Conservation (phyloP, 371 early-diverging fungal species). For the Mucor circinelloides region DNA sequence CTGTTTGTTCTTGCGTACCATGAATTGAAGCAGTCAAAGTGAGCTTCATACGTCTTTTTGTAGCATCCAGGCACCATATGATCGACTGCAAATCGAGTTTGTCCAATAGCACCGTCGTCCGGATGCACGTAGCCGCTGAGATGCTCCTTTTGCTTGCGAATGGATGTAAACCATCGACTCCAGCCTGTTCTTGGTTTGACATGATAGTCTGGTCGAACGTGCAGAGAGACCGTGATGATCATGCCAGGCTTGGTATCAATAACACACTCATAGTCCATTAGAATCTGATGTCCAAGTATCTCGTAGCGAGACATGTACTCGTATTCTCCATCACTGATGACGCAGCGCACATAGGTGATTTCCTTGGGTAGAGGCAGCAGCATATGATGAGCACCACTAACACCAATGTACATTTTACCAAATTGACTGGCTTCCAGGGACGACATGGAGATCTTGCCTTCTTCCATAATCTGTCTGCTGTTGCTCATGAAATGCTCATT, state of each 20-base stretch:
- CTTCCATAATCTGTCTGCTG: not conserved
- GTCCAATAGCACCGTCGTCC: constrained; percentile 51
- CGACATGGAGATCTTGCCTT: constrained; percentile 9
- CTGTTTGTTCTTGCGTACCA: constrained; percentile 36
- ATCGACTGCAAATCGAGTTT: constrained; percentile 43
- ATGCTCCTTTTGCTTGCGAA: constrained; percentile 39
- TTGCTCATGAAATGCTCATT: not conserved
- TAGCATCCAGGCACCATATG: constrained; percentile 50
- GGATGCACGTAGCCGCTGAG: constrained; percentile 44
- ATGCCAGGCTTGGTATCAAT: constrained; percentile 43
- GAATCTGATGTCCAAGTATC: constrained; percentile 32
- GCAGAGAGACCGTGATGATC: constrained; percentile 48
- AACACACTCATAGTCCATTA: constrained; percentile 49
- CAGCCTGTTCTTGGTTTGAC: constrained; percentile 41
- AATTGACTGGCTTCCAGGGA: constrained; percentile 8
- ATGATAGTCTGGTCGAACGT: constrained; percentile 50
- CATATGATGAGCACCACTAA: constrained; percentile 35
- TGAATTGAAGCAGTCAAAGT: constrained; percentile 50
- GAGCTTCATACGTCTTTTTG: constrained; percentile 34
- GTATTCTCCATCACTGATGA: constrained; percentile 42
- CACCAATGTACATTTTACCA: constrained; percentile 40
- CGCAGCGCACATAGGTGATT: constrained; percentile 40
- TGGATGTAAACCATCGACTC: constrained; percentile 30
- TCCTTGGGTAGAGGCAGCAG: constrained; percentile 38
- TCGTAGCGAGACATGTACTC: constrained; percentile 44